Base-by-base conservation (phyloP, 305 asterid genomes). In the Petunia hybrid region DNA sequence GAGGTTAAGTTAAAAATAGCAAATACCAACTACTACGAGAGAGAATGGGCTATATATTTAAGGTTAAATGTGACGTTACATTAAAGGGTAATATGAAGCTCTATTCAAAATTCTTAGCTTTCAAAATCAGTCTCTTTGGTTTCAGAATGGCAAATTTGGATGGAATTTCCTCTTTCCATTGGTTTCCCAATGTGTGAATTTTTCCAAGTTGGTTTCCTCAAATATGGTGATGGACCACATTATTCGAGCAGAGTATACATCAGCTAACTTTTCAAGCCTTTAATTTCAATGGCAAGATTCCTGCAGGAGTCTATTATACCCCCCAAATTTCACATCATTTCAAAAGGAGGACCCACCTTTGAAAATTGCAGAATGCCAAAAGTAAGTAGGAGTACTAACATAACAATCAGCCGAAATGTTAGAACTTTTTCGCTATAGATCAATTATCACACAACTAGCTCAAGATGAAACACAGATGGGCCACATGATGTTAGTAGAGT, bases 191-290 rank as follows among this genome's bases (percentile, higher is more conserved):
- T 68, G 43, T 13, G 46, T 68, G 31, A 10, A 70, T 3, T 42
- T 42, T 8, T 70, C 60, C 77, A 70, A 70, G n/a, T 70, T 70
- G 77, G 53, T 70, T 45, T 45, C 13, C 77, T 46, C 57, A 5
- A 70, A 70, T 53, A 45, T 70, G 77, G 55, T 16, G 61, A 70
- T 68, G 76, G 76, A 68, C 76, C 57, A 68, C 76, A 42, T 42
- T 35, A 68, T 42, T 53, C 43, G 46, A 22, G 12, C 22, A 53
- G 56, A 9, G 16, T 40, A 42, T 12, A 10, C 56, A 68, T 3
- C 48, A 63, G 9, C 48, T 40, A 4, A 53, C 76, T 42, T 40
- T 42, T 16, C 46, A 16, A 40, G 76, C 56, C 22, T 68, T 42
- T 16, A 68, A 68, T 68, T 41, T 41, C 55, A 22, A 13, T 48